Evolutionary conservation across 2,329 filamentous ascomycete genomes (phyloP), one percentile per base, ranked within the genome.

Genomic region (Fusarium sp.): DNA sequence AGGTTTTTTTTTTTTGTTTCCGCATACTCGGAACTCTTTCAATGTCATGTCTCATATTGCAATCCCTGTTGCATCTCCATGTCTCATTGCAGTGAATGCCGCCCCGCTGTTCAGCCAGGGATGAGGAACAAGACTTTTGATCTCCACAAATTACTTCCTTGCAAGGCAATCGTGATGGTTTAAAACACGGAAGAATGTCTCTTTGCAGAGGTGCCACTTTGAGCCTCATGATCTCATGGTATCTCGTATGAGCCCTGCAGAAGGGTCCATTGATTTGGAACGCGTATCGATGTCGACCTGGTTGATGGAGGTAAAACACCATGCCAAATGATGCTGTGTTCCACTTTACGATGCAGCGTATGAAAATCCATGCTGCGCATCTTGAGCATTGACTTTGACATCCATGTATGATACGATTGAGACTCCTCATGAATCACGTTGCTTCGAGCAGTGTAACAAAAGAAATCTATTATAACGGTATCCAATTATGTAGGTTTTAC

Each of bases 121-220:
- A 54, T 50, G 33, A 40, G n/a, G n/a, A 62, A 49, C 52, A 37
- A 46, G 33, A 38, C 46, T 38, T 32, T 49, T 50, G 18, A 40
- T 65, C 60, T 60, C 69, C 69, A 70, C 33, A 62, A 55, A 55
- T 62, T 37, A 35, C 52, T 70, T 60, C 45, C 55, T 40, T 44
- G 35, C 48, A 60, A 38, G 37, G 18, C 40, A 18, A 57, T 41
- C 35, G 45, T 55, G 71, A 75, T 73, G 62, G 57, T 65, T 63
- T 20, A 52, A 63, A 60, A 59, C 50, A 64, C 48, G 32, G 40
- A 37, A 57, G 12, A 60, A 38, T 45, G 40, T 33, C 32, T 37
- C 10, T 57, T 7, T 45, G 15, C n/a, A 58, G 42, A 27, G 11
- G 58, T 26, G 40, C 62, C 64, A 60, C 62, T 67, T 61, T 67